Conservation (phyloP, 2,329 filamentous ascomycete genomes). For the Lachnellula subtilissima region DNA sequence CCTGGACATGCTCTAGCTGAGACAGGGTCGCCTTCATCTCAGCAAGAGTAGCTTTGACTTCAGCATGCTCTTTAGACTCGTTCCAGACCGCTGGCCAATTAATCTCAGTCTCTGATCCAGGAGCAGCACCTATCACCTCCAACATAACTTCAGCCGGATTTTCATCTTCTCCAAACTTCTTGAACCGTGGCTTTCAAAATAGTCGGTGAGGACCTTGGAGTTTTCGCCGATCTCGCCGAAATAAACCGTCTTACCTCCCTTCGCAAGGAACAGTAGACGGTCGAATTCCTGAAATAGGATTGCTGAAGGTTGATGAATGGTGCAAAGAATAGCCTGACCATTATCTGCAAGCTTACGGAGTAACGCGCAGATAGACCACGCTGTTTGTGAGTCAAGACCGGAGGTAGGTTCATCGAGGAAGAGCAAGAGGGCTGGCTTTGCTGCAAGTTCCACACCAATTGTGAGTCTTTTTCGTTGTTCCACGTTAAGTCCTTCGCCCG, state of each 20-base stretch:
- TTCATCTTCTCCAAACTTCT: conserved; percentile 58
- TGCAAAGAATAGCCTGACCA: conserved; percentile 92
- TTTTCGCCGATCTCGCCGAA: conserved; percentile 74
- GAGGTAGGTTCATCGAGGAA: conserved; percentile 96
- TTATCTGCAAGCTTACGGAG: conserved; percentile 85
- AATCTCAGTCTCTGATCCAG: conserved; percentile 56
- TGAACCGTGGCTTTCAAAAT: conserved; percentile 72
- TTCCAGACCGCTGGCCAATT: conserved; percentile 62
- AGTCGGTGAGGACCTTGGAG: conserved; percentile 61
- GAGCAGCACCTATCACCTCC: conserved; percentile 55
- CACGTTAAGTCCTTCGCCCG: conserved; percentile 56
- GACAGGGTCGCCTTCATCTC: conserved; percentile 44
- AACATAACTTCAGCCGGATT: conserved; percentile 85
- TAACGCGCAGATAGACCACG: conserved; percentile 85
- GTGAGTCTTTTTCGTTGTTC: conserved; percentile 73
- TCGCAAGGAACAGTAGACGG: conserved; percentile 70
- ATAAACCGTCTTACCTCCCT: conserved; percentile 74
- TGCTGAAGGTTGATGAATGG: conserved; percentile 94
- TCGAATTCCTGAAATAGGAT: conserved; percentile 93
- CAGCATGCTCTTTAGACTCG: conserved; percentile 43
- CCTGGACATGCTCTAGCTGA: conserved; percentile 20
- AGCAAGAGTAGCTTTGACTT: conserved; percentile 44
- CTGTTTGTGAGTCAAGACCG: conserved; percentile 87
- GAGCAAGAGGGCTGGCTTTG: conserved; percentile 81
- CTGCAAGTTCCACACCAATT: conserved; percentile 89